Conservation (phyloP, 257 asterid species). For the Nicotiana tomentosiformis region DNA sequence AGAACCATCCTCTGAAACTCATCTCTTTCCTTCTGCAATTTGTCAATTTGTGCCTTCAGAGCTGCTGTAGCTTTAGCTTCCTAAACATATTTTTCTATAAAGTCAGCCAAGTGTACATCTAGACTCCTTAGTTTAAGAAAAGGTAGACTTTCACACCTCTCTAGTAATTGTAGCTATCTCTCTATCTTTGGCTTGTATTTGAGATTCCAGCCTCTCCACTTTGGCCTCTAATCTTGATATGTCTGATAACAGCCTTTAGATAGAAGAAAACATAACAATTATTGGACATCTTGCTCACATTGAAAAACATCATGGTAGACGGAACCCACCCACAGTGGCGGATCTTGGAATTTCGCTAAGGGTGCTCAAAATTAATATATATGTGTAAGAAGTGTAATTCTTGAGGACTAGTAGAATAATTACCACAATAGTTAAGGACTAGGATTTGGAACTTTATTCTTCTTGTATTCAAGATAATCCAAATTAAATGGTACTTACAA, state of each 20-base stretch:
- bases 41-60: conserved; percentile 39
- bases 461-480: not conserved
- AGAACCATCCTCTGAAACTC: conserved; percentile 49
- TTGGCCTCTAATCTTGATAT: conserved; percentile 91
- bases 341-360: too few relatives aligned
- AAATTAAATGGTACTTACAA: not conserved
- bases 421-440: not conserved
- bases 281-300: not conserved
- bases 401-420: not conserved
- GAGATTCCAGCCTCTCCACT: conserved; percentile 93
- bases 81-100: conserved; percentile 28
- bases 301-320: not conserved
- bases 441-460: not conserved
- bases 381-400: too few relatives aligned
- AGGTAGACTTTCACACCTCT: conserved; percentile 42
- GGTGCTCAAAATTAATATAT: too few relatives aligned
- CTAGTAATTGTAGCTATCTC: conserved; percentile 94
- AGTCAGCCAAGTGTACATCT: not conserved
- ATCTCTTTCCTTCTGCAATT: conserved; percentile 45
- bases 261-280: not conserved
- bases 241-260: conserved; percentile 77
- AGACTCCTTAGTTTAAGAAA: not conserved
- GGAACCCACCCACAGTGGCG: not conserved
- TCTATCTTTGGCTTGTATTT: conserved; percentile 70
- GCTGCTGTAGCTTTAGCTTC: conserved; percentile 73